Evolutionary conservation across 2,329 filamentous ascomycete genomes (phyloP), one percentile per base, ranked within the genome.

Genomic region (Penicillium crustosum): DNA sequence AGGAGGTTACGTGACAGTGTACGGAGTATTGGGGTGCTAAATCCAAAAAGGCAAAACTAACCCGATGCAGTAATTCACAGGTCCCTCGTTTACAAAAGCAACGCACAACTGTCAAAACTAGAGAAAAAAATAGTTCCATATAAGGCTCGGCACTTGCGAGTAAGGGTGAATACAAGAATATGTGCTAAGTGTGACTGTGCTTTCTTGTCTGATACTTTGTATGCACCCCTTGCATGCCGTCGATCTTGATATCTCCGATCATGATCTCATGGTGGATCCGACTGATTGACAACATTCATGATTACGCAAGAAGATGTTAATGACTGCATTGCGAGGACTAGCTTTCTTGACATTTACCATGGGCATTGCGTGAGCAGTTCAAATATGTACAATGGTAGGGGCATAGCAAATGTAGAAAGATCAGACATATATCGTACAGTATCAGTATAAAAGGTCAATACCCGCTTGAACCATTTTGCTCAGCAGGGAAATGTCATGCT

Each of bases 401-500:
- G 8, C 8, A 31, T 21, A 29, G 21, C 6, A 23, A 38, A 48
- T 27, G 4, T n/a, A 44, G 17, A 27, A 35, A 31, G 19, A 23
- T 2, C n/a, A 29, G 5, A 8, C 10, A 8, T 21, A 13, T 53
- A 48, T 38, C 25, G 42, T 53, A 49, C 42, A 55, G 8, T 36
- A 2, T 43, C 19, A 12, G n/a, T 21, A 27, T n/a, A 27, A 27
- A 44, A 17, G 6, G 17, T 10, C 10, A n/a, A 45, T 21, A 1
- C 19, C 15, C n/a, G n/a, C 6, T 12, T 6, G 3, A 35, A 15
- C 15, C 4, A 9, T 9, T 5, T 29, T 7, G 3, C 6, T 53
- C 43, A 68, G 33, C 60, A 61, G 56, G 61, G 63, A 21, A 72
- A 63, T 1, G 66, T 65, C 53, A 72, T 66, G 2, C 66, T 69